Base-by-base conservation (phyloP, 2,329 filamentous ascomycete genomes). In the Beauveria varroae region DNA sequence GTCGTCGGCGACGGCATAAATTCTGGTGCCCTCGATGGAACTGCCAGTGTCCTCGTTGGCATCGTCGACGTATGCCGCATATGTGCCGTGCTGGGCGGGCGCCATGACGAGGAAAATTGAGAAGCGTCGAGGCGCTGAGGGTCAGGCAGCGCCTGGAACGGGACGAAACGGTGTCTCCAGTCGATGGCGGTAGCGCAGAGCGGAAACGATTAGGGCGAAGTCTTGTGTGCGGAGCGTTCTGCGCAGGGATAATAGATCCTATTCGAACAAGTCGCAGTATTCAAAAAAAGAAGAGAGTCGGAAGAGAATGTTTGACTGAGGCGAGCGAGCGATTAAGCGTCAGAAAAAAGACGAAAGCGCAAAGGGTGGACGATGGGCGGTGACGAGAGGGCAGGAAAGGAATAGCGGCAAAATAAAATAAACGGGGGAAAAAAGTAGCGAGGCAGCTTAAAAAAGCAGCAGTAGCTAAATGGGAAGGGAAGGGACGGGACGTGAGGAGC, bases 41-140 rank as follows among this genome's bases (percentile, higher is more conserved):
- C 77, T 78, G 46, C 75, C 79, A 14, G 74, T 72, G 56, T 83
- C 80, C 66, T 83, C 80, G 67, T 83, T 79, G 52, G 73, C 79
- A 61, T 83, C 82, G 69, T 84, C 77, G 62, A 81, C 74, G 68
- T 77, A 78, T 62, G 77, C 76, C 60, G 78, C 72, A 66, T 72
- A 65, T 52, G 70, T 67, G 63, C 63, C 65, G 56, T 63, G 66
- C 65, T 71, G 69, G 67, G 64, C 65, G 67, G 68, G 68, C 61
- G 78, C 73, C 80, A 83, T 83, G 69, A 68, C 47, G 57, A 51
- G 37, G n/a, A 59, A 26, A 22, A 14, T 24, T 50, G 46, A 43
- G 24, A 37, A 59, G 57, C 57, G 57, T 59, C 57, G 22, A 43
- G 47, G 51, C 57, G 57, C 57, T 52, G 22, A 24, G n/a, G 57